Evolutionary conservation across 2,329 filamentous ascomycete species (phyloP).

Genomic region (Cladosporium sp.): DNA sequence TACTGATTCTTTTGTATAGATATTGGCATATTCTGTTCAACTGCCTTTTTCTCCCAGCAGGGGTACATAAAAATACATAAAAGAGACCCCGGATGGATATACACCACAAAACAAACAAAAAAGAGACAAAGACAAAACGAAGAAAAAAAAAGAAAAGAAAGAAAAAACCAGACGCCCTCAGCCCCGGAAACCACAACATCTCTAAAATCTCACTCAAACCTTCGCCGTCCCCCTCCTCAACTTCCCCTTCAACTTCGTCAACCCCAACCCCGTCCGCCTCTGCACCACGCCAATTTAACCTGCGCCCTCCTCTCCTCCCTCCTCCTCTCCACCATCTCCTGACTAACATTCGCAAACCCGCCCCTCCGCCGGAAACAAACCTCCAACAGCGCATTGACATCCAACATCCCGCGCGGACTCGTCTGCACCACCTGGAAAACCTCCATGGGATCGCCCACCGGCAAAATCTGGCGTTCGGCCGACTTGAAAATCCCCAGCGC

Average conservation of each 20-base stretch:
- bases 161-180: no score
- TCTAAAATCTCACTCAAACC: no score
- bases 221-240: conserved; percentile 8
- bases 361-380: conserved; percentile 66
- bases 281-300: conserved; percentile 17
- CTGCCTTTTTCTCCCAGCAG: no score
- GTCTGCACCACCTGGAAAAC: conserved; percentile 93
- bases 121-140: no score
- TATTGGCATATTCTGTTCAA: no score
- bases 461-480: conserved; percentile 74
- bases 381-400: conserved; percentile 78
- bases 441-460: conserved; percentile 83
- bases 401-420: conserved; percentile 73
- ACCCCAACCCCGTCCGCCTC: conserved; percentile 3
- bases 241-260: conserved; percentile 7
- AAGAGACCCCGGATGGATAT: no score
- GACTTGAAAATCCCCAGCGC: conserved; percentile 88
- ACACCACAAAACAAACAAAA: no score
- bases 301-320: conserved; percentile 56
- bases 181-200: no score
- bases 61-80: no score
- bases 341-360: conserved; percentile 75
- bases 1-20: no score
- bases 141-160: no score
- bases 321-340: conserved; percentile 74